Evolutionary conservation across 73 alveolate genomes (phyloP).

Genomic region (Symbiodinium pilosum): DNA sequence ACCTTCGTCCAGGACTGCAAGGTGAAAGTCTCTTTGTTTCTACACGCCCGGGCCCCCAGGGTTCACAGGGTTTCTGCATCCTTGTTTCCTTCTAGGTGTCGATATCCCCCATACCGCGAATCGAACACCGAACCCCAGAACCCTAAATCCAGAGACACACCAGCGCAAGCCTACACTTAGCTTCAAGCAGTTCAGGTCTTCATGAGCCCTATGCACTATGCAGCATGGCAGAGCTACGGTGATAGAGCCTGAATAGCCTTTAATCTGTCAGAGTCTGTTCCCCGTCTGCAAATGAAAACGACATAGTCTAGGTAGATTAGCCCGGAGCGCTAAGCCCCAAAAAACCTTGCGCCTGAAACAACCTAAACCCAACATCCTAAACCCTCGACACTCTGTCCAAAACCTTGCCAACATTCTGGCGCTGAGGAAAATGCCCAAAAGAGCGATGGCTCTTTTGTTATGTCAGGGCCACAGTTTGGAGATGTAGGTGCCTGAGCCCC

Average conservation of each 20-base stretch:
- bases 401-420: not conserved
- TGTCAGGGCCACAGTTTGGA: not conserved
- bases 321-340: not conserved
- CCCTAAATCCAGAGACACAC: not conserved
- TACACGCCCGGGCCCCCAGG: slow-evolving; percentile 96
- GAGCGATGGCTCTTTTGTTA: slow-evolving; percentile 76
- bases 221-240: no score
- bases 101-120: not conserved
- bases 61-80: no score
- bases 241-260: no score
- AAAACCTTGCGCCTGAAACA: not conserved
- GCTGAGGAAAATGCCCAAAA: slow-evolving; percentile 70
- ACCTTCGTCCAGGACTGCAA: slow-evolving; percentile 98
- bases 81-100: no score
- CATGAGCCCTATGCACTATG: no score
- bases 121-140: not conserved
- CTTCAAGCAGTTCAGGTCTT: no score
- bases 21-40: slow-evolving; percentile 98
- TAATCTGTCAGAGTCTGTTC: no score
- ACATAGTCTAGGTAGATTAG: no score
- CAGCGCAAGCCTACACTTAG: no score
- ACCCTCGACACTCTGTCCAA: not conserved
- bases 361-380: not conserved
- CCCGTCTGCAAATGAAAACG: no score
- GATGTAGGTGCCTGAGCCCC: no score